Base-by-base conservation (phyloP, 2,329 filamentous ascomycete genomes). In the Colletotrichum noveboracense region DNA sequence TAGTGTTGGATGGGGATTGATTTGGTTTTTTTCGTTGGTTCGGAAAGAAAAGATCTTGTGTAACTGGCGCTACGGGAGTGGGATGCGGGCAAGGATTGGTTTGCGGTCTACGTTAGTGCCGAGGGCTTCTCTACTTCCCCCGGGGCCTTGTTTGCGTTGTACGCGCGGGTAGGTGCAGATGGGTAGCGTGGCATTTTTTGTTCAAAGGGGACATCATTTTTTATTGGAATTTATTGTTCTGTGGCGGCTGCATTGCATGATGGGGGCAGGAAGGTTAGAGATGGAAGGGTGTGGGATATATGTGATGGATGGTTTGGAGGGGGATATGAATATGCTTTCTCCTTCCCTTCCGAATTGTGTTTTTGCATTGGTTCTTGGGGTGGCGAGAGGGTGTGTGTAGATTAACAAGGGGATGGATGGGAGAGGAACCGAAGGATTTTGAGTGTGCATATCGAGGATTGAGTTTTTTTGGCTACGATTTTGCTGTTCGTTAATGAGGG, bases 11-110 rank as follows among this genome's bases (percentile, higher is more conserved):
- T 60, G 34, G 32, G 13, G 55, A 18, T 56, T 24, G 34, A 36
- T 16, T 36, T 36, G 34, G 34, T 7, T 56, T 16, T 32, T 43
- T 13, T 30, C 43, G 36, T 64, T 28, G 16, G 61, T 26, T 72
- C 36, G 61, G 67, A 66, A 32, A 66, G 36, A 66, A 61, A 66
- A 16, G 52, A 70, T 65, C 52, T 76, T 76, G 74, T 76, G 74
- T 62, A 69, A 74, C 66, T 65, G 38, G 60, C 66, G 70, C 70
- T 76, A 74, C 26, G 56, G 34, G 8, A 61, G 21, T 34, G 7
- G 66, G 52, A 61, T 48, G 56, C 10, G 34, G 26, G 16, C 34
- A 61, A 58, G 52, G 66, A 32, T 24, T 21, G 8, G 16, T 67
- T 67, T 32, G 18, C 34, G 13, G n/a, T 18, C 7, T 21, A n/a